Evolutionary conservation across 495 filamentous ascomycete species (phyloP), one percentile per base, ranked within the genome.

Genomic region (Penicillium canariense): DNA sequence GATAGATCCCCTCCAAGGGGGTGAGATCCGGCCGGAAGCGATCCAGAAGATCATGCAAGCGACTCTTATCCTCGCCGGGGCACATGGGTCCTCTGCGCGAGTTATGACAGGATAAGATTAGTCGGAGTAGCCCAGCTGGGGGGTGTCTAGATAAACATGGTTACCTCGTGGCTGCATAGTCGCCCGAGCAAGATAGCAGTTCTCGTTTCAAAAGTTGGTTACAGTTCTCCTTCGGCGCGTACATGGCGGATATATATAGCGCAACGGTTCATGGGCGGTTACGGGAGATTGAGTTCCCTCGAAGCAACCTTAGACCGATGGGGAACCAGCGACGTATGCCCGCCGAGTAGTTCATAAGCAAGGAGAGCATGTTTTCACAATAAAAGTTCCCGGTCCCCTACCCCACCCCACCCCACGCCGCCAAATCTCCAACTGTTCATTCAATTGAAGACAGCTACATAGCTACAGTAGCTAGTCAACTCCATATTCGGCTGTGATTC

Each of bases 1-100:
- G 73, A 61, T 81, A 81, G 36, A 78, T 43, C 11, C 55, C 59
- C 58, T 81, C 77, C 56, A 72, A 81, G 0, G 47, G 60, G 3
- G 47, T 47, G 5, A 81, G 59, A 40, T 72, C 62, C 5, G 72
- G 72, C 4, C 67, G 61, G 55, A 62, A 54, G 17, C 49, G 44
- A 7, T 66, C 32, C 3, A 54, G 17, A 0, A 59, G 9, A 5
- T 27, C 6, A 5, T 40, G 17, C 20, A 57, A 18, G 18, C 20
- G 39, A 20, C 1, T 15, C 23, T 3, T 1, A n/a, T 4, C 2
- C 4, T 43, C 5, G 20, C 23, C 9, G 3, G 20, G 34, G 15
- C 18, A 38, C 18, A 5, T 8, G 34, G 3, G 5, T 17, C 1
- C 5, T 38, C 34, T 38, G 34, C 9, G 3, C n/a, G n/a, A n/a